Base-by-base conservation (phyloP, 352 stramenopile genomes). In the Phytophthora uliginosa region DNA sequence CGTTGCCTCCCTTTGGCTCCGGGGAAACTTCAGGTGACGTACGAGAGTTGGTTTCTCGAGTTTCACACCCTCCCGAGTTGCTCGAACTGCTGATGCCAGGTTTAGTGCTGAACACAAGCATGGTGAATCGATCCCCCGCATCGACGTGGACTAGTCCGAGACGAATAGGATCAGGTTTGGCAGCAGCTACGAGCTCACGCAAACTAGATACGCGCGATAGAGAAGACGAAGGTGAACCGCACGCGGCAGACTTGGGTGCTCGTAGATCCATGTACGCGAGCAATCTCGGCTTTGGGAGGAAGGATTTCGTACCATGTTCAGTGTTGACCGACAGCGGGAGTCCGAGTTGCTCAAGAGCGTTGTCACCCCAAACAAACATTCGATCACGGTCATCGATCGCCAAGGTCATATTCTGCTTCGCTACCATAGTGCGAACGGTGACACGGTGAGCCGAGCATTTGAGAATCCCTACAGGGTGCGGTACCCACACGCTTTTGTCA, bases 291-390 rank as follows among this genome's bases (percentile, higher is more conserved):
- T 38, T 78, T 13, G 71, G 36, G 6, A 78, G 22, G 53, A 67
- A 60, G 5, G 48, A 71, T 54, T 57, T 74, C 18, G 36, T 67
- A 4, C 59, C 59, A 4, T 61, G 3, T 12, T 71, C 40, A 12
- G 48, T 50, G 17, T 62, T 74, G 7, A 31, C 59, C 15, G 33
- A 36, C 38, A 56, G 18, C 48, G 56, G 34, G 0, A 79, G 15
- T 28, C 85, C 81, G 26, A 90, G 69, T 59, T 90, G 82, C 4
- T 71, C 68, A 1, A 72, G 58, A 17, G 33, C 18, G 48, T 91
- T 91, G 65, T 82, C 68, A 22, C 85, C 83, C 83, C 85, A 92
- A 0, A 70, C 63, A 26, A 90, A 90, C 33, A 92, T 53, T 28
- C 79, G 77, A 5, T 77, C 71, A 38, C 84, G 69, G 7, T 87